Base-by-base conservation (phyloP, 2,329 filamentous ascomycete species). In the Botrytis hyacinthi region DNA sequence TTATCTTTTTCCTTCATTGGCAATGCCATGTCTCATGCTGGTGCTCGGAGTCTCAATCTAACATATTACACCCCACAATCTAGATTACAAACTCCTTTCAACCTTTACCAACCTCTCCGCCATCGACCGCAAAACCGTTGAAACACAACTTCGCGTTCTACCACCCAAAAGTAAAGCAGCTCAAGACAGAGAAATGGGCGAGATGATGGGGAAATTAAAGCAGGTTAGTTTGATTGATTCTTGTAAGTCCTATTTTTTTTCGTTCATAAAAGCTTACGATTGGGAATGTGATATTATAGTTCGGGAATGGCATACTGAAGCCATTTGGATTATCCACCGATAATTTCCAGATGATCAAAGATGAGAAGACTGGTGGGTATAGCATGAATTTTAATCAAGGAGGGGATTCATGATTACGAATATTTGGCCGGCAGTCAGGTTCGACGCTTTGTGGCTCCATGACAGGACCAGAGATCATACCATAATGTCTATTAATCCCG, bases 171-270 rank as follows among this genome's bases (percentile, higher is more conserved):
- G 94, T 68, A 93, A 95, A 76, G 88, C 88, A 29, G 94, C 95
- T 1, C 93, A 94, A 83, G 92, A 97, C 80, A 88, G 87, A 78
- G 96, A 99, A 83, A 93, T 96, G 88, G 91, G 88, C 4, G 95
- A 99, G 84, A 98, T 98, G 94, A 97, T 97, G 94, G 93, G 92
- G 29, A 98, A 98, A 84, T 83, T 99, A 78, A 98, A 97, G 81
- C 90, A 92, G 78, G 89, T 90, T 77, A 84, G 88, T 85, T 69
- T 29, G 40, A 63, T 42, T 40, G 26, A 69, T 68, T 60, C 32
- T 67, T 60, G 63, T 69, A 60, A 68, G 71, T 57, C 18, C 2
- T n/a, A n/a, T 42, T 20, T 57, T 22, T 22, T 57, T 59, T 68
- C 12, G 29, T 46, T 57, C 61, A 32, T 73, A 46, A 60, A 65